Percentiles rank a stretch among this genome's conserved stretches.
Conservation (phyloP, 768 basidiomycete genomes). For the Rubroboletus pulcherrimus region DNA sequence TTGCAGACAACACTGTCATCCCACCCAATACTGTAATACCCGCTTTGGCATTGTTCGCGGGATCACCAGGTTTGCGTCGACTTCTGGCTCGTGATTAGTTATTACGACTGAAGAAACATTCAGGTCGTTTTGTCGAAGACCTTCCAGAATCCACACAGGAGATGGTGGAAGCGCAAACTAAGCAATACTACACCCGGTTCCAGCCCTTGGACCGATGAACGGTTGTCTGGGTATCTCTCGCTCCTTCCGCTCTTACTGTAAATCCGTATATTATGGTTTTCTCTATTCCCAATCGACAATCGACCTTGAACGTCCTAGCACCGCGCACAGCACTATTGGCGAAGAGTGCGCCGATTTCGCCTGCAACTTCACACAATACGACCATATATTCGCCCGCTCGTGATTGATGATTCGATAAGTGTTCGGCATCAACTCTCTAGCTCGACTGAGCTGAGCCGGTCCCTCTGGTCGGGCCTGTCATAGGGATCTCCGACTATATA, state of each 20-base stretch:
- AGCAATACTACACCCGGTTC: constrained; percentile 82
- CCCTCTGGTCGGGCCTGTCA: background rate
- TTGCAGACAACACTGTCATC: constrained; percentile 85
- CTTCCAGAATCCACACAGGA: constrained; percentile 95
- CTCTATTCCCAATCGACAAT: background rate
- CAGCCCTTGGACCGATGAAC: constrained; percentile 49
- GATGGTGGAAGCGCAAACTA: constrained; percentile 79
- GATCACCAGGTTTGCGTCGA: constrained; percentile 72
- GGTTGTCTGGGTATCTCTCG: background rate
- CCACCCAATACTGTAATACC: constrained; percentile 93
- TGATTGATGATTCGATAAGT: background rate
- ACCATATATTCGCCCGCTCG: background rate
- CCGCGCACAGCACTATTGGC: background rate
- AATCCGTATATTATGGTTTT: constrained; percentile 1
- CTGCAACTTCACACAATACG: background rate
- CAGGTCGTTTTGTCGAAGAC: constrained; percentile 79
- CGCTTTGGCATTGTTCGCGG: constrained; percentile 77
- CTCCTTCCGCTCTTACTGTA: constrained; percentile 4
- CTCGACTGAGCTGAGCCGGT: background rate
- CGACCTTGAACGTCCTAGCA: background rate
- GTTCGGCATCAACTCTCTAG: background rate
- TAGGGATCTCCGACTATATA: background rate
- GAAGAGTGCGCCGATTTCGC: background rate
- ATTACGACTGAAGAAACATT: constrained; percentile 2
- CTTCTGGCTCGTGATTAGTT: background rate